These are phyloP conservation scores for Tetraselmis chui DNA, from an alignment of 139 green algal genomes.

Conservation along the genomic window DNA sequence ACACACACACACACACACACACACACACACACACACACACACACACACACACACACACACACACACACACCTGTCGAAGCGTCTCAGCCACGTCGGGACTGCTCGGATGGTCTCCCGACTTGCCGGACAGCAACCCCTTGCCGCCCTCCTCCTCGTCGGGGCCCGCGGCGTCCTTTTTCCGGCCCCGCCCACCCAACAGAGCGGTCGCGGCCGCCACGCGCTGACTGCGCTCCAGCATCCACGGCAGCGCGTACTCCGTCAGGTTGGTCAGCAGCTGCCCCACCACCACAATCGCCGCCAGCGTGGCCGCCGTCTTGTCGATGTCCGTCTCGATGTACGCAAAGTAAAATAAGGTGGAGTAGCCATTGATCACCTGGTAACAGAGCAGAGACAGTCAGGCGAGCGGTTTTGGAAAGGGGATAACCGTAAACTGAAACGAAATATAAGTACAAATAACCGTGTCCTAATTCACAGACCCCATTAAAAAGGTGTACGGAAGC, in stretches of 20 bases:
- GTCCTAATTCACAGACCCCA: no score
- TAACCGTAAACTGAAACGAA: no score
- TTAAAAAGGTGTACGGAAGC: no score
- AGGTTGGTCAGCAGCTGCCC: background rate
- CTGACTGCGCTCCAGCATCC: background rate
- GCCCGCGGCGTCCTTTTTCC: background rate
- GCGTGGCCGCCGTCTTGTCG: slow-evolving; percentile 13
- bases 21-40: no score
- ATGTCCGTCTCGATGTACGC: slow-evolving; percentile 25
- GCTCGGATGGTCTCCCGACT: background rate
- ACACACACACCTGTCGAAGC: no score
- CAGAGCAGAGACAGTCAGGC: background rate
- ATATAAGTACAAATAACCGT: no score
- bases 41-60: no score
- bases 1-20: no score
- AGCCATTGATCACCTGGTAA: slow-evolving; percentile 13
- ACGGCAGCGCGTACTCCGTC: slow-evolving; percentile 2
- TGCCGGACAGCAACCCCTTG: background rate
- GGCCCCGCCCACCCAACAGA: background rate
- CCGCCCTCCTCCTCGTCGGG: slow-evolving; percentile 3
- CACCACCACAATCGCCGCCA: slow-evolving; percentile 21
- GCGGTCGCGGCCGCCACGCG: background rate
- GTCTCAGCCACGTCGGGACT: no score
- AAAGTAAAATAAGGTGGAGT: slow-evolving; percentile 22
- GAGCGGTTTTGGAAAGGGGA: no score